phyloP scores from a whole-genome alignment of 192 early-diverging fungal species.

The Phycomyces blakesleeanus region DNA sequence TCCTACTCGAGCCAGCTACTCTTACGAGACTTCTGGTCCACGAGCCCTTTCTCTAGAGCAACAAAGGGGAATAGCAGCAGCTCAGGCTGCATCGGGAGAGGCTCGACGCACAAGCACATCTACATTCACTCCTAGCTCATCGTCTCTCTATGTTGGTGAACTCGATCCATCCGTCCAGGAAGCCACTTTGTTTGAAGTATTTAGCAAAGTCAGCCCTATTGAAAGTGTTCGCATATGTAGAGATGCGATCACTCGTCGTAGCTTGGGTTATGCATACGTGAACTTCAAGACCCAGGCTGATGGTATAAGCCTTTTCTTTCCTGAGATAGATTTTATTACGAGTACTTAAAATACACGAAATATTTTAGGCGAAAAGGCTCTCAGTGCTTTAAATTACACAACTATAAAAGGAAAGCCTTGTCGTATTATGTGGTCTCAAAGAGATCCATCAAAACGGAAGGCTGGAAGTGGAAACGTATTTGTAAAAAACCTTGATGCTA shows the following conservation, averaged over 20 bases:
- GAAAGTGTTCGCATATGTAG: slow-evolving; percentile 86
- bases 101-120: not conserved
- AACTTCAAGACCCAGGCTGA: slow-evolving; percentile 80
- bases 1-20: not conserved
- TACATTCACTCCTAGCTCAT: not conserved
- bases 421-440: slow-evolving; percentile 94
- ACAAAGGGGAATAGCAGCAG: not conserved
- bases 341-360: not conserved
- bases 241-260: slow-evolving; percentile 82
- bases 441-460: slow-evolving; percentile 76
- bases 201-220: slow-evolving; percentile 76
- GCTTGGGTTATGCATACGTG: slow-evolving; percentile 88
- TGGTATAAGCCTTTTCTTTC: slow-evolving; percentile 28
- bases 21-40: not conserved
- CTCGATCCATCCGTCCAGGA: slow-evolving; percentile 83
- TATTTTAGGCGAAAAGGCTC: slow-evolving; percentile 58
- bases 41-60: not conserved
- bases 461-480: slow-evolving; percentile 81
- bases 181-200: slow-evolving; percentile 80
- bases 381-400: slow-evolving; percentile 82
- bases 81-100: slow-evolving; percentile 10
- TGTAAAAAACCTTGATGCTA: slow-evolving; percentile 88
- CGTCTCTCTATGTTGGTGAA: slow-evolving; percentile 82
- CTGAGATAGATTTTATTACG: slow-evolving; percentile 2
- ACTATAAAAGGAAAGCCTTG: slow-evolving; percentile 79